Evolutionary conservation across 371 early-diverging fungal species (phyloP).

Genomic region (Rhizopus sp.): DNA sequence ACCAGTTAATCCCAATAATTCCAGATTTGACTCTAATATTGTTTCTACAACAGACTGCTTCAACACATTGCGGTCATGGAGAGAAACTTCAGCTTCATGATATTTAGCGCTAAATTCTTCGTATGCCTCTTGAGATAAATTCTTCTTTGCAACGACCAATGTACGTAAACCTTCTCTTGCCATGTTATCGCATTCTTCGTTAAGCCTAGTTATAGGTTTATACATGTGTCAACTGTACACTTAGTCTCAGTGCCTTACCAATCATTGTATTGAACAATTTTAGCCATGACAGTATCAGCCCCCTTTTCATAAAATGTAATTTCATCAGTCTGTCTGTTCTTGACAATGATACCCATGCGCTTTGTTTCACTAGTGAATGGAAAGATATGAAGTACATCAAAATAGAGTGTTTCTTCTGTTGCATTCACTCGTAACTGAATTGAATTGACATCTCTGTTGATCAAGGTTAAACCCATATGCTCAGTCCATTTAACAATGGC

Average conservation of each 20-base stretch:
- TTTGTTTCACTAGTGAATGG: conserved; percentile 99
- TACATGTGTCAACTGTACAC: not conserved
- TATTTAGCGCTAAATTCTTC: conserved; percentile 68
- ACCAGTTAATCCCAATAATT: conserved; percentile 97
- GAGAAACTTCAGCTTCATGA: conserved; percentile 73
- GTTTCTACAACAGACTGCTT: conserved; percentile 72
- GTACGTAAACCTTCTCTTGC: conserved; percentile 99
- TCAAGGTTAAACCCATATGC: conserved; percentile 84
- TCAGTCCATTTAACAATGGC: conserved; percentile 98
- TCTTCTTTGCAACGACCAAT: conserved; percentile 91
- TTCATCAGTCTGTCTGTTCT: conserved; percentile 68
- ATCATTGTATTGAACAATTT: conserved; percentile 93
- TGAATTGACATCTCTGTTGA: conserved; percentile 72
- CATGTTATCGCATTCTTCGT: conserved; percentile 99
- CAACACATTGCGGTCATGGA: conserved; percentile 70
- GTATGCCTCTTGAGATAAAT: conserved; percentile 77
- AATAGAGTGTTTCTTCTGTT: conserved; percentile 54
- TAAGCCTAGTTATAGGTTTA: conserved; percentile 53
- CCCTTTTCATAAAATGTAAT: conserved; percentile 95
- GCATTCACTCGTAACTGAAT: conserved; percentile 68
- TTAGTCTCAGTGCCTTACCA: conserved; percentile 61
- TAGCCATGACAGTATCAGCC: conserved; percentile 96
- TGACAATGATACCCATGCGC: conserved; percentile 98
- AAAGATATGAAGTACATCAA: conserved; percentile 90
- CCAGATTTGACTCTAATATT: conserved; percentile 85